phyloP scores from a whole-genome alignment of 1,284 basidiomycete species.

The Pyrrhoderma lamaoense region DNA sequence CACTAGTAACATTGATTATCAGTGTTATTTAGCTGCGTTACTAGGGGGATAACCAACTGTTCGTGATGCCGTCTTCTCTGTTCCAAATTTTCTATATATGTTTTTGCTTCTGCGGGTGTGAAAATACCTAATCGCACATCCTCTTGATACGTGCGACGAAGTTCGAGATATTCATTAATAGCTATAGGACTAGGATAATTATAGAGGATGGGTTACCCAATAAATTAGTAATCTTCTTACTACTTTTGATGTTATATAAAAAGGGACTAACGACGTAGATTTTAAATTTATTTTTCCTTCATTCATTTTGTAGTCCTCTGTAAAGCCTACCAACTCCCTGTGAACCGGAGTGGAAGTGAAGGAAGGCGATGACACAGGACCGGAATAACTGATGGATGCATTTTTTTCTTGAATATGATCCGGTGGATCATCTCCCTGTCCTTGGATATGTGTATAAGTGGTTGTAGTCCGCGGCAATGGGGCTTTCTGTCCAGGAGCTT shows the following conservation, averaged over 20 bases:
- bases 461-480: not conserved
- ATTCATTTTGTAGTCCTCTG: conserved; percentile 11
- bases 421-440: conserved; percentile 2
- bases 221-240: too few species aligned
- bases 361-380: conserved; percentile 15
- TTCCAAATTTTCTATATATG: conserved; percentile 12
- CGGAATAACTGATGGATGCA: conserved; percentile 5
- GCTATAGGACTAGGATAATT: not conserved
- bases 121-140: conserved; percentile 15
- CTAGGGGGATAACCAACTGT: not conserved
- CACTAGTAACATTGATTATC: not conserved
- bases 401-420: conserved; percentile 4
- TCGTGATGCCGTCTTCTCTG: conserved; percentile 7
- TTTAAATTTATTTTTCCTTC: not conserved
- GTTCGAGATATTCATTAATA: conserved; percentile 12
- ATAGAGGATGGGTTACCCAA: too few species aligned
- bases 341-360: not conserved
- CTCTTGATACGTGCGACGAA: conserved; percentile 14
- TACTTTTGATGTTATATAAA: too few species aligned
- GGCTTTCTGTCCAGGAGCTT: conserved; percentile 3
- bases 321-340: conserved; percentile 1
- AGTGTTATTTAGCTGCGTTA: too few species aligned
- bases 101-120: conserved; percentile 9
- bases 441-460: not conserved
- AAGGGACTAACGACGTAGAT: too few species aligned